Evolutionary conservation across 148 eudicot species (phyloP).

Genomic region (Fagopyrum esculentum): DNA sequence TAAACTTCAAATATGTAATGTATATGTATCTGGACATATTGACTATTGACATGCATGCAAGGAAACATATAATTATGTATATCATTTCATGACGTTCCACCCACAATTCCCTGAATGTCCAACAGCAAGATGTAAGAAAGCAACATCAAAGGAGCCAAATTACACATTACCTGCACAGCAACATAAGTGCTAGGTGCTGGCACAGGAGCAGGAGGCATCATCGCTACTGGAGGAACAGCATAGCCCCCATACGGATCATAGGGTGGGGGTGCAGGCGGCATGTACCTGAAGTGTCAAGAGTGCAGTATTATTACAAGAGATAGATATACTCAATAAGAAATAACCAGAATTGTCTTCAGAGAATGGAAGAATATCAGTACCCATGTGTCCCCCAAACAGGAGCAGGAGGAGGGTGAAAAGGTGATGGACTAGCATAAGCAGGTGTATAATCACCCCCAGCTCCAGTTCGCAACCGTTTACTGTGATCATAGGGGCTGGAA

Average conservation of each 20-base stretch:
- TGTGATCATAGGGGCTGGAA: slow-evolving; percentile 71
- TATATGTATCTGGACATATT: not conserved
- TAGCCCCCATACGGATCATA: slow-evolving; percentile 87
- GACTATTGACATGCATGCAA: not conserved
- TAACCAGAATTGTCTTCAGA: not conserved
- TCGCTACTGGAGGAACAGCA: slow-evolving; percentile 70
- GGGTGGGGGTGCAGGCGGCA: slow-evolving; percentile 84
- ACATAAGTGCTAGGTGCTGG: slow-evolving; percentile 86
- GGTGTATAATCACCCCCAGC: slow-evolving; percentile 92
- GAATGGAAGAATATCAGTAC: slow-evolving; percentile 22
- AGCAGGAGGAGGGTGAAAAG: slow-evolving; percentile 89
- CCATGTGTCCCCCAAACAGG: slow-evolving; percentile 96
- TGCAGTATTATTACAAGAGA: not conserved
- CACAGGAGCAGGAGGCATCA: slow-evolving; percentile 51
- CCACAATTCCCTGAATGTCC: not conserved
- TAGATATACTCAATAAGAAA: not conserved
- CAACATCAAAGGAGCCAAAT: not conserved
- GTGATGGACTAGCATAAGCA: slow-evolving; percentile 84
- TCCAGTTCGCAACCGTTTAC: slow-evolving; percentile 85
- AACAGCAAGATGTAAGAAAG: not conserved
- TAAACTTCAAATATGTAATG: not conserved
- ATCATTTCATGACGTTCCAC: not conserved
- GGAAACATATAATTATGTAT: not conserved
- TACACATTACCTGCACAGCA: slow-evolving; percentile 61
- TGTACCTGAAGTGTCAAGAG: slow-evolving; percentile 42